A percentile compares a stretch with the other conserved stretches of the same genome.
These are phyloP conservation scores for Aureobasidium sp. DNA, from an alignment of 2,329 filamentous ascomycete species.

Conservation along the genomic window DNA sequence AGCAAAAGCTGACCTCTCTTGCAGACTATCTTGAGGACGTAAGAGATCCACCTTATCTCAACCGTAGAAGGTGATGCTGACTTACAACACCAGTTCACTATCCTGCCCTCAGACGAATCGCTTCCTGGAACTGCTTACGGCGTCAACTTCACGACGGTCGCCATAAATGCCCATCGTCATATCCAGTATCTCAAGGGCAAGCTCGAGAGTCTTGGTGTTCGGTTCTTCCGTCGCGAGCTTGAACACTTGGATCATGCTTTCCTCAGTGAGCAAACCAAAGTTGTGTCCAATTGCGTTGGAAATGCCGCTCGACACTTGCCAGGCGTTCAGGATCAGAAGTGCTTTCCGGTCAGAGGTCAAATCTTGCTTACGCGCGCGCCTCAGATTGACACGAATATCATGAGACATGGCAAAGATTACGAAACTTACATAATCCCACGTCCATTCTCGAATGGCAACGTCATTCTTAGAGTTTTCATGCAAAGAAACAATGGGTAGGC, in stretches of 20 bases:
- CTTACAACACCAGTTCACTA: neutral
- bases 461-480: neutral
- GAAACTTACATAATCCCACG: slow-evolving; percentile 1
- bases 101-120: neutral
- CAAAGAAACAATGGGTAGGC: neutral
- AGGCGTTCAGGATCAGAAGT: neutral
- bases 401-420: neutral
- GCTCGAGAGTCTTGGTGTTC: neutral
- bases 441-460: neutral
- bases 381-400: neutral
- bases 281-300: neutral
- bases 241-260: neutral
- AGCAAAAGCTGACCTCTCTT: neutral
- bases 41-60: neutral
- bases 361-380: neutral
- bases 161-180: neutral
- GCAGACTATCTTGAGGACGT: slow-evolving; percentile 1
- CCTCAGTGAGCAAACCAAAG: neutral
- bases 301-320: neutral
- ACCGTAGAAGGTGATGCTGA: neutral
- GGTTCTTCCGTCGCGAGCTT: neutral
- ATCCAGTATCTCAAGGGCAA: neutral
- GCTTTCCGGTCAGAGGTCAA: neutral
- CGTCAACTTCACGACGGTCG: neutral
- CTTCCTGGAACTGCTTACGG: neutral